Conservation (phyloP, 805 yeast species). For the Ogataea ramenticola region DNA sequence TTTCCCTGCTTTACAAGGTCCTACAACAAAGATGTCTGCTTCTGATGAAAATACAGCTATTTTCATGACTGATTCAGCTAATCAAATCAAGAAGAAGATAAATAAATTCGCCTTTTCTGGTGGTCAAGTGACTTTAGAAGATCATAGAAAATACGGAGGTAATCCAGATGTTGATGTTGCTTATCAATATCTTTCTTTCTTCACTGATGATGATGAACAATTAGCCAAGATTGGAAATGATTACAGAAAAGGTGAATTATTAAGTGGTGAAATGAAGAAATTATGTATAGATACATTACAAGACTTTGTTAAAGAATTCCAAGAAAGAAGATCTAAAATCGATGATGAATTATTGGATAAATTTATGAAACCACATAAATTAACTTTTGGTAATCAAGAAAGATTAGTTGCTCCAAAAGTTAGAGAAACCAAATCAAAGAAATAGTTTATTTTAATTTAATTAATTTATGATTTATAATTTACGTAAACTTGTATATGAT, state of each 20-base stretch:
- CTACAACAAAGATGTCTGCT: constrained; percentile 95
- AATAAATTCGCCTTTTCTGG: constrained; percentile 97
- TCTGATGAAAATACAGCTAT: constrained; percentile 86
- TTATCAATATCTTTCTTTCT: constrained; percentile 85
- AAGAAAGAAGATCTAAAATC: constrained; percentile 63
- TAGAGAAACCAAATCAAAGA: constrained; percentile 33
- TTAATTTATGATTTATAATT: constrained; percentile 4
- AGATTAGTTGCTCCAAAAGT: constrained; percentile 66
- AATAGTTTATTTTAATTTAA: not conserved
- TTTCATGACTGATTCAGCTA: constrained; percentile 91
- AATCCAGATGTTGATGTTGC: constrained; percentile 94
- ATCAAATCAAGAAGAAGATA: constrained; percentile 87
- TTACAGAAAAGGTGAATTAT: constrained; percentile 72
- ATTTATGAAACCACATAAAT: constrained; percentile 81
- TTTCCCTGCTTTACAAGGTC: constrained; percentile 97
- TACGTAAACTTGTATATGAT: constrained; percentile 10
- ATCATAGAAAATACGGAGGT: constrained; percentile 87
- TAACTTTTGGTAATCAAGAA: constrained; percentile 66
- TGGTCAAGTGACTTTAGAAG: constrained; percentile 81
- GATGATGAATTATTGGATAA: constrained; percentile 52
- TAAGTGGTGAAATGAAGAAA: constrained; percentile 92
- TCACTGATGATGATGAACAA: constrained; percentile 81
- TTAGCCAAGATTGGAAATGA: constrained; percentile 52
- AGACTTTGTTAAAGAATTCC: constrained; percentile 74
- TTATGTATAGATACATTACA: constrained; percentile 76